Conservation (phyloP, 805 yeast species). For the Starmerella powellii region DNA sequence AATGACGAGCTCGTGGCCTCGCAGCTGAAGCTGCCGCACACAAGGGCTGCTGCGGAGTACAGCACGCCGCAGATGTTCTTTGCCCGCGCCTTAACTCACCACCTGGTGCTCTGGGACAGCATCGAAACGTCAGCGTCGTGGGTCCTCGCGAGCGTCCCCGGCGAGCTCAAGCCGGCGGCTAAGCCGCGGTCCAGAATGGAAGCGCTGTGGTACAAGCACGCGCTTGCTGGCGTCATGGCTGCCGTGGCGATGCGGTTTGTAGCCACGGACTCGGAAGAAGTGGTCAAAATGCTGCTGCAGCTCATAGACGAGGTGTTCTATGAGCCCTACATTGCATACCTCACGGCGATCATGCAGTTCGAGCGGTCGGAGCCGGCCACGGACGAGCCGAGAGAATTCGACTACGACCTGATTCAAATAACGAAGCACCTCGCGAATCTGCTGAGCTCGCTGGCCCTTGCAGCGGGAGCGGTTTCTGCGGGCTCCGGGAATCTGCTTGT, state of each 20-base stretch:
- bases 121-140: constrained; percentile 42
- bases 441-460: constrained; percentile 39
- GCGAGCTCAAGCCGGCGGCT: constrained; percentile 7
- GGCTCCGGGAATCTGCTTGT: constrained; percentile 81
- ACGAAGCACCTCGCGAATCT: constrained; percentile 5
- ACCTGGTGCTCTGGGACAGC: constrained; percentile 60
- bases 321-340: neutral
- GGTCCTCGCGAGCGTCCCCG: constrained; percentile 50
- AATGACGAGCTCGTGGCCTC: constrained; percentile 47
- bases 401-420: neutral
- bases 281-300: constrained; percentile 40
- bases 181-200: constrained; percentile 40
- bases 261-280: constrained; percentile 42
- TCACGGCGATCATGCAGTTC: too few relatives aligned
- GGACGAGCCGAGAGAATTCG: neutral
- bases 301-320: constrained; percentile 39
- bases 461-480: constrained; percentile 67
- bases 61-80: constrained; percentile 67
- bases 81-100: constrained; percentile 49
- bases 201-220: constrained; percentile 24
- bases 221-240: constrained; percentile 53
- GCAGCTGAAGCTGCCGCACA: constrained; percentile 49
- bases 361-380: constrained; percentile 39
- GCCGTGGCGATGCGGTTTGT: constrained; percentile 69
- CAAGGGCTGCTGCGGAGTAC: constrained; percentile 50